phyloP scores from a whole-genome alignment of 352 stramenopile species.

The Phytophthora colocasiae region DNA sequence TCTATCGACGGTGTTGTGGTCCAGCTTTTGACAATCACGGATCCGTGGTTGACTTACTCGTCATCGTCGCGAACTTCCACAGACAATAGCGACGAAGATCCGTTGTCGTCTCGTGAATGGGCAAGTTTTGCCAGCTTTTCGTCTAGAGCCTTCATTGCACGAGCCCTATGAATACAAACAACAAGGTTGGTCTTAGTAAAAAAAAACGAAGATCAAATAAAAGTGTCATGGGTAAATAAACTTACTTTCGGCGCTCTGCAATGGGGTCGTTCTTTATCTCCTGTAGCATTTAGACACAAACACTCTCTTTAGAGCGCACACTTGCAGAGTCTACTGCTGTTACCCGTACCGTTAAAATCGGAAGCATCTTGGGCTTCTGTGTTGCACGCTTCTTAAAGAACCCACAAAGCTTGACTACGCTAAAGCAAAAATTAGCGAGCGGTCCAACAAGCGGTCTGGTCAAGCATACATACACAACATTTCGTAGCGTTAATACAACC shows the following conservation, averaged over 20 bases:
- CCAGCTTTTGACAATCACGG: constrained; percentile 7
- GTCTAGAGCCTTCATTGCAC: constrained; percentile 89
- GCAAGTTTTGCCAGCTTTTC: constrained; percentile 89
- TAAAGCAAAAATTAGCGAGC: constrained; percentile 83
- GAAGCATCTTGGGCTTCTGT: constrained; percentile 67
- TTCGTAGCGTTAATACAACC: no score
- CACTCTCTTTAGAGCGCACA: not conserved
- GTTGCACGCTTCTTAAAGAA: constrained; percentile 84
- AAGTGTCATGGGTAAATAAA: constrained; percentile 7
- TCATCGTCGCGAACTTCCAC: constrained; percentile 41
- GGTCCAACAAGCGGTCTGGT: constrained; percentile 66
- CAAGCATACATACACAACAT: not conserved
- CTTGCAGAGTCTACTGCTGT: not conserved
- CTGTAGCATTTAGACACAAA: constrained; percentile 19
- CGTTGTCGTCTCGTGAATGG: constrained; percentile 37
- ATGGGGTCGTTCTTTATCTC: constrained; percentile 77
- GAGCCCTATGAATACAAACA: constrained; percentile 47
- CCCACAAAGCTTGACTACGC: constrained; percentile 83
- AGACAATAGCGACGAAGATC: constrained; percentile 40
- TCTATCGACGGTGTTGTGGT: constrained; percentile 20
- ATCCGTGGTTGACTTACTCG: constrained; percentile 21
- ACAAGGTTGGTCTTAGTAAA: not conserved
- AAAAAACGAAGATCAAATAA: not conserved
- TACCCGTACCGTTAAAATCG: constrained; percentile 60
- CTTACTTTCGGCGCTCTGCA: constrained; percentile 88